A percentile compares a stretch with the other conserved stretches of the same genome.
Evolutionary conservation across 805 yeast genomes (phyloP).

Genomic region (Kazachstania martiniae): DNA sequence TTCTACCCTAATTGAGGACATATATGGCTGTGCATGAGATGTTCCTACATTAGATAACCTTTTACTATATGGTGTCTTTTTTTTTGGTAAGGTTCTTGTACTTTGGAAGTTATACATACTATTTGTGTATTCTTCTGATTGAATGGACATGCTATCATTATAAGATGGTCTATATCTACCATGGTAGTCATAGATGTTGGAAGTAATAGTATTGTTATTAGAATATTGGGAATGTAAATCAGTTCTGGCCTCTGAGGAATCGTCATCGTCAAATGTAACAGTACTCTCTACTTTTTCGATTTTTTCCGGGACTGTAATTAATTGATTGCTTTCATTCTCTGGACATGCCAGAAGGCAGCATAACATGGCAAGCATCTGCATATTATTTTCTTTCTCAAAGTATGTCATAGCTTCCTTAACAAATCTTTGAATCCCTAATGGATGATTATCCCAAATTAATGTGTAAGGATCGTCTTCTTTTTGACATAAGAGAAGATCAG

Average conservation of each 20-base stretch:
- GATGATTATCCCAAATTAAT: slow-evolving; percentile 76
- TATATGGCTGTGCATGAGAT: background rate
- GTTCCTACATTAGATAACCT: background rate
- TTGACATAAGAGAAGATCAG: slow-evolving; percentile 27
- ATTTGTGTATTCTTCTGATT: background rate
- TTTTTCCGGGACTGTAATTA: too few species aligned
- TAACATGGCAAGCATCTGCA: slow-evolving; percentile 87
- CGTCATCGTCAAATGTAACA: slow-evolving; percentile 11
- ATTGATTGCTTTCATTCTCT: background rate
- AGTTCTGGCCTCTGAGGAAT: slow-evolving; percentile 3
- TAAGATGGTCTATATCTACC: slow-evolving; percentile 1
- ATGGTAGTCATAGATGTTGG: slow-evolving; percentile 1
- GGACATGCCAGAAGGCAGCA: slow-evolving; percentile 51
- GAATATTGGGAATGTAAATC: slow-evolving; percentile 11
- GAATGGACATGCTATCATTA: background rate
- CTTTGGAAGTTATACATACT: background rate
- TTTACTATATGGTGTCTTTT: too few species aligned
- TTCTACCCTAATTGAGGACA: slow-evolving; percentile 19
- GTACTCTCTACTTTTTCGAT: slow-evolving; percentile 12
- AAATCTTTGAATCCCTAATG: slow-evolving; percentile 61
- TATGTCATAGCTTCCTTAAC: slow-evolving; percentile 49
- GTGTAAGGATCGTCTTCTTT: slow-evolving; percentile 19
- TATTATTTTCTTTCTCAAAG: slow-evolving; percentile 52
- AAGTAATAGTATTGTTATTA: background rate
- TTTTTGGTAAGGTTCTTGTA: background rate